phyloP scores from a whole-genome alignment of 2,329 filamentous ascomycete species.

The Xylaria sp. region DNA sequence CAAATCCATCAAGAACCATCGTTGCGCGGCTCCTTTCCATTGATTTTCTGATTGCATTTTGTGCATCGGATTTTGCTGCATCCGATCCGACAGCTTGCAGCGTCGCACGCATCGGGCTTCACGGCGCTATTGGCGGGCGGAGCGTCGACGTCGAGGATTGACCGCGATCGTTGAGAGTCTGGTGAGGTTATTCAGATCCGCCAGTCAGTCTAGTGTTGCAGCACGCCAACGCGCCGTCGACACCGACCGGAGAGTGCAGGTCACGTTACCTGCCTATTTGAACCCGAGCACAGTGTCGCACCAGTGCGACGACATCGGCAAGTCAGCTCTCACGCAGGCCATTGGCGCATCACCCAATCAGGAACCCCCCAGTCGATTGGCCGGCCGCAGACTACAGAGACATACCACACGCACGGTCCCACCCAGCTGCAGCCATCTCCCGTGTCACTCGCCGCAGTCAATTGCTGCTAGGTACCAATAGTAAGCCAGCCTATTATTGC shows the following conservation, averaged over 20 bases:
- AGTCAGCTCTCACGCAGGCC: slow-evolving; percentile 24
- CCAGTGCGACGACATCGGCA: slow-evolving; percentile 13
- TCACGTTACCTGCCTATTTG: slow-evolving; percentile 40
- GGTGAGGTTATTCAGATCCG: slow-evolving; percentile 41
- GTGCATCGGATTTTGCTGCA: slow-evolving; percentile 36
- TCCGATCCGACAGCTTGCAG: slow-evolving; percentile 29
- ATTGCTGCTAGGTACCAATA: too few species aligned
- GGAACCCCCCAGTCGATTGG: slow-evolving; percentile 3
- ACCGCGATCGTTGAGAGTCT: slow-evolving; percentile 29
- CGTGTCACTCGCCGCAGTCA: slow-evolving; percentile 10
- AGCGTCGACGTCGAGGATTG: slow-evolving; percentile 22
- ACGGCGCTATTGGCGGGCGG: slow-evolving; percentile 25
- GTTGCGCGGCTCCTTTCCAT: slow-evolving; percentile 41
- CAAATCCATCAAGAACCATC: slow-evolving; percentile 46
- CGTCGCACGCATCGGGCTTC: slow-evolving; percentile 6
- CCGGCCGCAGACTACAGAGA: not conserved
- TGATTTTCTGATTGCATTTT: slow-evolving; percentile 36
- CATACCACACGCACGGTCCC: slow-evolving; percentile 12
- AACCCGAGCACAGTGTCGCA: slow-evolving; percentile 17
- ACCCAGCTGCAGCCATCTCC: slow-evolving; percentile 17
- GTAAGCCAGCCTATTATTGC: not conserved
- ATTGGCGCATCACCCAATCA: slow-evolving; percentile 25
- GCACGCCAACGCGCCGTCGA: slow-evolving; percentile 34
- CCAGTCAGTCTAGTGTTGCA: slow-evolving; percentile 27
- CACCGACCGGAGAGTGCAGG: slow-evolving; percentile 37